phyloP scores from a whole-genome alignment of 371 early-diverging fungal species.

The Nematocida ironsii region DNA sequence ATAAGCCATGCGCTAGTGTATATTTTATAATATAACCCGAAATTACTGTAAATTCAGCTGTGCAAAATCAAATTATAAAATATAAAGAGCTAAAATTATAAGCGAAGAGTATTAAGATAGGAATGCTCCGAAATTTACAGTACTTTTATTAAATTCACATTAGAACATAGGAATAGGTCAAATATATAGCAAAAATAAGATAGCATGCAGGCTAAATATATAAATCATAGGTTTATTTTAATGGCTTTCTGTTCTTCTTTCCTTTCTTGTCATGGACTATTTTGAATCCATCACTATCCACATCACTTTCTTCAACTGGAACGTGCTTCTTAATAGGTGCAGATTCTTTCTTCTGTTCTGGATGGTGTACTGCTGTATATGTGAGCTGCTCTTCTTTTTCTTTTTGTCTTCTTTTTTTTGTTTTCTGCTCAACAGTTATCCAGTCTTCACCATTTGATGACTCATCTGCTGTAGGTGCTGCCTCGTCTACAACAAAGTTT shows the following conservation, averaged over 20 bases:
- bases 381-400: conserved; percentile 24
- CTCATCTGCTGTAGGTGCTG: neutral
- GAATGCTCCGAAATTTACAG: no score
- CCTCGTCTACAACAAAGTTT: conserved; percentile 37
- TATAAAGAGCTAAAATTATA: no score
- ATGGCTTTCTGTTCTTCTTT: conserved; percentile 36
- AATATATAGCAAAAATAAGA: no score
- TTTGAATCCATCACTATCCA: conserved; percentile 50
- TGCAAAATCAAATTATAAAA: no score
- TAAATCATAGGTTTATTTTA: neutral
- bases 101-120: no score
- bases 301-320: neutral
- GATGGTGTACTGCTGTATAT: conserved; percentile 12
- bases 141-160: no score
- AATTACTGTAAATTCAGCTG: no score
- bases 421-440: conserved; percentile 21
- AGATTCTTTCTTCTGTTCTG: conserved; percentile 12
- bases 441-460: neutral
- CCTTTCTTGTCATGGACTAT: conserved; percentile 33
- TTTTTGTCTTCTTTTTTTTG: conserved; percentile 30
- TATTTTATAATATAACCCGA: no score
- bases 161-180: no score
- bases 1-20: no score
- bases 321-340: neutral
- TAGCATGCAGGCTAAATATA: no score